These are phyloP conservation scores for Penicilliopsis zonata DNA, from an alignment of 495 filamentous ascomycete species.

Conservation along the genomic window DNA sequence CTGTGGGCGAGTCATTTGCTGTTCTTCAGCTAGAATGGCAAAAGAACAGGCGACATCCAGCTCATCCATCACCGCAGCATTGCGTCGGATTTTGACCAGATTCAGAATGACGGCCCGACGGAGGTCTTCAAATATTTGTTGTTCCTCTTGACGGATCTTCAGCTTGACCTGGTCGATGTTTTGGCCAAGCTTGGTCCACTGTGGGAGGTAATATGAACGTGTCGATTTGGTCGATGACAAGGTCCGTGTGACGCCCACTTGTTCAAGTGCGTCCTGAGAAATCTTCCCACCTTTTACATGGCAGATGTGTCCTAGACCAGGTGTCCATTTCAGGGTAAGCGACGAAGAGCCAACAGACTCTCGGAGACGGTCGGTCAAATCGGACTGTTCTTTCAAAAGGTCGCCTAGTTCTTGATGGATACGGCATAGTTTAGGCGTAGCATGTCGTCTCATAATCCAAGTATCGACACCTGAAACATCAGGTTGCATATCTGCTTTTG, in stretches of 20 bases:
- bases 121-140: conserved; percentile 55
- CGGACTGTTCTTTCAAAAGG: conserved; percentile 43
- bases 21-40: conserved; percentile 62
- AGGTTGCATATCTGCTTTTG: conserved; percentile 13
- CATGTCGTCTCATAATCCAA: conserved; percentile 76
- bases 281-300: conserved; percentile 77
- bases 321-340: conserved; percentile 72
- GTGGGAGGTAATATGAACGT: conserved; percentile 67
- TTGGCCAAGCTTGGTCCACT: conserved; percentile 72
- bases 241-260: conserved; percentile 38
- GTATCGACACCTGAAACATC: conserved; percentile 37
- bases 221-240: conserved; percentile 75
- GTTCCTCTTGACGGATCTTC: conserved; percentile 71
- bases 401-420: conserved; percentile 55
- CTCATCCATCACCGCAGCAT: conserved; percentile 81
- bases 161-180: conserved; percentile 59
- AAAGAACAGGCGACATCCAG: conserved; percentile 82
- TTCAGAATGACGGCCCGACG: conserved; percentile 65
- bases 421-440: conserved; percentile 48
- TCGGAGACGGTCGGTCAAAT: conserved; percentile 49
- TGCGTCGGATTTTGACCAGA: conserved; percentile 72
- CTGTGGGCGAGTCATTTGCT: conserved; percentile 58
- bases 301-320: conserved; percentile 75
- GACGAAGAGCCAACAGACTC: conserved; percentile 40
- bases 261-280: conserved; percentile 31